phyloP scores from a whole-genome alignment of 1,284 basidiomycete genomes.

The Lentinula novae-zelandiae region DNA sequence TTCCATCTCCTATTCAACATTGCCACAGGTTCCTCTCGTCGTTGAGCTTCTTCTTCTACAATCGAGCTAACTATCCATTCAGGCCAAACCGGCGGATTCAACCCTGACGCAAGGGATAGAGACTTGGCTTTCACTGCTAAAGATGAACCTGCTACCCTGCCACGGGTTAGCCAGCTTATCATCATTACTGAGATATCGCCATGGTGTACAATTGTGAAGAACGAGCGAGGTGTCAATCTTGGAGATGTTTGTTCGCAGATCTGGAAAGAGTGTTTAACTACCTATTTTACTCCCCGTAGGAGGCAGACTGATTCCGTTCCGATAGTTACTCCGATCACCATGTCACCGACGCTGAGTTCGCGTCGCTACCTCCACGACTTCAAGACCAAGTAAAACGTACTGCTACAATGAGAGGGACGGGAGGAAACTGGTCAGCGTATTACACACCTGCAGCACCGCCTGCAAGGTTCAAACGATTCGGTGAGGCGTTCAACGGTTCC shows the following conservation, averaged over 20 bases:
- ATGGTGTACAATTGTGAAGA: constrained; percentile 77
- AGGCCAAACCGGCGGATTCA: constrained; percentile 59
- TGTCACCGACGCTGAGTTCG: constrained; percentile 65
- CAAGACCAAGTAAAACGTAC: constrained; percentile 67
- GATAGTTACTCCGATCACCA: constrained; percentile 62
- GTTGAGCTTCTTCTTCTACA: not conserved
- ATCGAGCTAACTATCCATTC: not conserved
- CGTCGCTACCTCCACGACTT: constrained; percentile 50
- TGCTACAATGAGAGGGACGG: constrained; percentile 32
- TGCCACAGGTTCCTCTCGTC: constrained; percentile 42
- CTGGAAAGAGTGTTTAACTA: constrained; percentile 64
- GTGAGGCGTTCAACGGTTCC: constrained; percentile 32
- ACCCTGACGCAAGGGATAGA: constrained; percentile 50
- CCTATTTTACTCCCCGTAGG: not conserved
- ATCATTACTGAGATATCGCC: constrained; percentile 70
- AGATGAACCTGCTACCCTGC: constrained; percentile 76
- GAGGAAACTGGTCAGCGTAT: constrained; percentile 38
- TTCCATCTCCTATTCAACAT: constrained; percentile 75
- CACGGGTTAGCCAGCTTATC: constrained; percentile 68
- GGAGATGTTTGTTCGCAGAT: constrained; percentile 63
- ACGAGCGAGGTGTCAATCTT: constrained; percentile 68
- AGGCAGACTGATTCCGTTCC: constrained; percentile 10
- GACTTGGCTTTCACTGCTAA: constrained; percentile 62
- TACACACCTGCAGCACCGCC: constrained; percentile 42
- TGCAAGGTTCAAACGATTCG: constrained; percentile 52